Base-by-base conservation (phyloP, 1,139 yeast genomes). In the Debaryomycetaceae sp. region DNA sequence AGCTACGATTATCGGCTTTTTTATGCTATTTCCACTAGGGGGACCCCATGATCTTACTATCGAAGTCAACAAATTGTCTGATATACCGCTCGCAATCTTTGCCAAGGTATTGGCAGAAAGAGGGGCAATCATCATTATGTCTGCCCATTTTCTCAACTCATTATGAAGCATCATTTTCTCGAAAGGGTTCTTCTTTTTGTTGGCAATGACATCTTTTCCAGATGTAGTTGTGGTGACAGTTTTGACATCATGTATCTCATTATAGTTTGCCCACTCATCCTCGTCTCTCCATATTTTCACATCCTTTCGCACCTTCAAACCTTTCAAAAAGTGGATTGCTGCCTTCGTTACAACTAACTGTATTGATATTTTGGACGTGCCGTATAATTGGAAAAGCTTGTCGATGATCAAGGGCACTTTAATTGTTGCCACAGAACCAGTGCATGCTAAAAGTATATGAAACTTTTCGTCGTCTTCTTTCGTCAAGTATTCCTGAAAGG, bases 371-470 rank as follows among this genome's bases (percentile, higher is more conserved):
- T 82, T 82, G 37, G 81, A 78, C 2, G 78, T 72, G 3, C 91
- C 88, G 63, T 84, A 89, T 20, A 83, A 74, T 61, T 87, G 87
- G 59, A 84, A 85, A 39, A 90, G 71, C 58, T 87, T 87, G 59
- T 87, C 95, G 52, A 90, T 86, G 39, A 90, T 87, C 53, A 86
- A 65, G 0, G 97, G 96, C 33, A 93, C 85, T 60, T 93, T 93
- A 48, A 91, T 89, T 3, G 98, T 88, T 5, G 99, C 99, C 5
- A 93, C 97, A 1, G 96, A 87, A 1, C 99, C 99, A 1, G 98
- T 89, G 34, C 95, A 95, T 17, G 95, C 98, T 38, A 93, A 72
- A 45, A 93, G 71, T 37, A 93, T 84, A 63, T 93, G 98, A 46
- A 88, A 75, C 59, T 90, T 90, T 36, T 83, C 83, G 59, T 86